phyloP scores from a whole-genome alignment of 2,329 filamentous ascomycete genomes.

The Proliferodiscus dingleyae region DNA sequence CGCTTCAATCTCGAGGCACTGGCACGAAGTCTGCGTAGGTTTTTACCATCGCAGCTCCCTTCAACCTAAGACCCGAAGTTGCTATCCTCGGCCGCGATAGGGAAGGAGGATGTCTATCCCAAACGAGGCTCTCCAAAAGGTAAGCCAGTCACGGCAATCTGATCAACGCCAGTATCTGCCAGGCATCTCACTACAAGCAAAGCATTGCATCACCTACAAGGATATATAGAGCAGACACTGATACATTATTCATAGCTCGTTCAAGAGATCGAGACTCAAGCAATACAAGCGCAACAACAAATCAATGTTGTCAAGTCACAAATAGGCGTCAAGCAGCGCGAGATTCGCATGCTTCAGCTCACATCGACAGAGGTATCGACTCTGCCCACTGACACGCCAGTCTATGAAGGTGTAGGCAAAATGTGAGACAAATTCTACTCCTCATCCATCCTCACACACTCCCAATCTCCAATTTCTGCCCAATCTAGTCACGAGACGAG shows the following conservation, averaged over 20 bases:
- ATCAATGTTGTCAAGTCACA: slow-evolving; percentile 81
- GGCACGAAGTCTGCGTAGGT: no score
- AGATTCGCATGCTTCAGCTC: slow-evolving; percentile 82
- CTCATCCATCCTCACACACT: neutral
- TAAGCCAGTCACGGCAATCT: slow-evolving; percentile 32
- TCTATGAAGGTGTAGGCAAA: slow-evolving; percentile 95
- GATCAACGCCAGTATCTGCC: no score
- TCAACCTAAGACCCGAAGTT: no score
- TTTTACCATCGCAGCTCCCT: no score
- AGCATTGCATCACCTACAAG: no score
- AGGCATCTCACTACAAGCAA: no score
- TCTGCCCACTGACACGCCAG: slow-evolving; percentile 67
- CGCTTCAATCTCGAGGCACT: no score
- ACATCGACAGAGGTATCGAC: slow-evolving; percentile 78
- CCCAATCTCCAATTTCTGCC: slow-evolving; percentile 9
- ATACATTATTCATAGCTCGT: slow-evolving; percentile 58
- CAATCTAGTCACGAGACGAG: slow-evolving; percentile 13
- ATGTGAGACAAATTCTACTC: slow-evolving; percentile 58
- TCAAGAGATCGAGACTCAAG: slow-evolving; percentile 90
- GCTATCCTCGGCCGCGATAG: slow-evolving; percentile 1
- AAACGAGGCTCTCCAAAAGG: slow-evolving; percentile 92
- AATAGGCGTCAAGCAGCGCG: slow-evolving; percentile 78
- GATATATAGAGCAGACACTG: slow-evolving; percentile 1
- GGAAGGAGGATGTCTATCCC: slow-evolving; percentile 73
- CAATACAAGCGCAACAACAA: slow-evolving; percentile 83